Base-by-base conservation (phyloP, 176 grass and related monocot species). In the Cocos nucifera region DNA sequence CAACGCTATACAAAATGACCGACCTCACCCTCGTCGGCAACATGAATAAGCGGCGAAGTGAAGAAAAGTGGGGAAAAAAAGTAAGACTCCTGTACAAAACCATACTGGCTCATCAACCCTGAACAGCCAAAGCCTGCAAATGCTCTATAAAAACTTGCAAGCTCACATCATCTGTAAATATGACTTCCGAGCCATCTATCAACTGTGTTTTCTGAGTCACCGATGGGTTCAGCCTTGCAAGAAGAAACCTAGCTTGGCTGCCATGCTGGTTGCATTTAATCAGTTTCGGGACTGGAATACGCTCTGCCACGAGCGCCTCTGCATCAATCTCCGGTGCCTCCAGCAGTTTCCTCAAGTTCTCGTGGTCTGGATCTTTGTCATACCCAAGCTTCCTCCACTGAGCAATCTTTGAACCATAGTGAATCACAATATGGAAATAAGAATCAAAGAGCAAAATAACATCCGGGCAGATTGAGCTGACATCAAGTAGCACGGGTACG, bases 121-220 rank as follows among this genome's bases (percentile, higher is more conserved):
- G 82, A 65, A 98, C 85, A 73, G 94, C 94, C 63, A 98, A 64
- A 69, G 92, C 94, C 71, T 93, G 94, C 88, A 98, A 79, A 70
- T 98, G 93, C 20, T 98, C 93, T 70, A 98, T 86, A 83, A 98
- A 98, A 57, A 85, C 84, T 86, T 98, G 87, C 84, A 98, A 78
- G 70, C 82, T 89, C 57, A 98, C 74, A 85, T 98, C 84, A 18
- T 98, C 85, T 0, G 88, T 98, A 58, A 98, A 93, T 81, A 98
- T 89, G 51, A 93, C 73, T 65, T 98, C 84, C 19, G 82, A 88
- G 10, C 94, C 94, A 62, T 98, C 94, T 18, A 76, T 89, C 71
- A 92, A 54, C 66, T 75, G 61, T 39, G 93, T 89, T 79, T 92
- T 98, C 76, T 98, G 94, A 74, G 94, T 98, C 56, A 98, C 88